These are phyloP conservation scores for Talaromyces stipitatus DNA, from an alignment of 495 filamentous ascomycete genomes.

Conservation along the genomic window DNA sequence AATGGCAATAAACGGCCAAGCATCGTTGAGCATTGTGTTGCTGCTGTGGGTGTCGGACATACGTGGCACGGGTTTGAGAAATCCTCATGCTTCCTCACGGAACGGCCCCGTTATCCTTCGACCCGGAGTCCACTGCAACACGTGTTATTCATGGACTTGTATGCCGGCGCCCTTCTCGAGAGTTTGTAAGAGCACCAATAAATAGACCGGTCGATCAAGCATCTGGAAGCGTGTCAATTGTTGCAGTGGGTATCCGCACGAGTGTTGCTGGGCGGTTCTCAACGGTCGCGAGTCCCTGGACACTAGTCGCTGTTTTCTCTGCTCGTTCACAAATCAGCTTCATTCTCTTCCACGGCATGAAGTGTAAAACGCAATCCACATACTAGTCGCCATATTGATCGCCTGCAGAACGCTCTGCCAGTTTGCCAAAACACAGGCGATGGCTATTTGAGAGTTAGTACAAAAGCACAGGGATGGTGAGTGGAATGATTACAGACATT, in stretches of 20 bases:
- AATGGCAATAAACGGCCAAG: neutral
- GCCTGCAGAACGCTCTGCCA: slow-evolving; percentile 93
- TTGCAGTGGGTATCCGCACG: slow-evolving; percentile 2
- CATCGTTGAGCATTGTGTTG: neutral
- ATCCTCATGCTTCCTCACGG: neutral
- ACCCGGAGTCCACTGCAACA: neutral
- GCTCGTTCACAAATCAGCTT: neutral
- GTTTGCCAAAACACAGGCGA: slow-evolving; percentile 86
- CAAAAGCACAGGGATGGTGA: slow-evolving; percentile 4
- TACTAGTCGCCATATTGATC: slow-evolving; percentile 94
- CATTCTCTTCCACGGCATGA: neutral
- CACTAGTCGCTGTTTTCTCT: slow-evolving; percentile 1
- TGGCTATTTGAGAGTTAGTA: slow-evolving; percentile 46
- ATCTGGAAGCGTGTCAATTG: neutral
- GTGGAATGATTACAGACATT: slow-evolving; percentile 49
- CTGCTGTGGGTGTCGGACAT: neutral
- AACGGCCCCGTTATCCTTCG: neutral
- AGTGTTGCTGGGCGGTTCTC: slow-evolving; percentile 3
- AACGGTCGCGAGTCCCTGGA: neutral
- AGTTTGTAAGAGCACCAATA: neutral
- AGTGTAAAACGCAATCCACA: too few species aligned
- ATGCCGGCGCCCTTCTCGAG: neutral
- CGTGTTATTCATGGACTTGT: neutral
- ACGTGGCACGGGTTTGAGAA: neutral
- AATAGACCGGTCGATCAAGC: neutral